Base-by-base conservation (phyloP, 306 rosid species). In the Gastrolobium villosum region DNA sequence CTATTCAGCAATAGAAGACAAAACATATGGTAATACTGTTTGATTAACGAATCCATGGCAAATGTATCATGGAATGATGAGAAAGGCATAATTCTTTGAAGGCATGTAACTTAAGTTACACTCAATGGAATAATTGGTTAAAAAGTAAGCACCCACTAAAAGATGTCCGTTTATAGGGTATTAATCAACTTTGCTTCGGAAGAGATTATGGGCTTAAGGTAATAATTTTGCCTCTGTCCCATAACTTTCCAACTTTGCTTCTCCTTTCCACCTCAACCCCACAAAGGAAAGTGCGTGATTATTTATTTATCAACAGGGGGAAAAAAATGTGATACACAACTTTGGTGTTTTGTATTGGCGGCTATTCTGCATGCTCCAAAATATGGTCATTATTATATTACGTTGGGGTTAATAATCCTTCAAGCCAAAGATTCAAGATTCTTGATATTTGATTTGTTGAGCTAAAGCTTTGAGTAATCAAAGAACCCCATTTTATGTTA, bases 261-360 rank as follows among this genome's bases (percentile, higher is more conserved):
- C 84, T 67, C 84, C 80, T 87, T 83, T 87, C 92, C 86, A 79
- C 83, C 83, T 88, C 87, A 87, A 79, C 90, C 94, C 92, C 86
- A 89, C 88, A 85, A 6, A 36, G 46, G 46, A 76, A 88, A 73
- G 78, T 69, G 41, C 59, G 82, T 76, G 87, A 76, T 85, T 72
- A 79, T 81, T 85, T 72, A 79, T 81, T 74, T 75, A 68, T 65
- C 75, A 70, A 56, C 8, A 28, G 15, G 46, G 40, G 43, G 36
- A 65, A 60, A 73, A 59, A 10, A 26, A 62, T 13, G 73, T 73
- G 75, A 79, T 61, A 62, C 56, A 55, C 50, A 82, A 69, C 78
- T 73, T 60, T 83, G 69, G 82, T 64, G 45, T 34, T 5, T 5
- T 7, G 35, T 70, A 70, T 77, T 78, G 88, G 90, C 89, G 84